phyloP scores from a whole-genome alignment of 192 early-diverging fungal genomes.

The Lunasporangiospora selenospora region DNA sequence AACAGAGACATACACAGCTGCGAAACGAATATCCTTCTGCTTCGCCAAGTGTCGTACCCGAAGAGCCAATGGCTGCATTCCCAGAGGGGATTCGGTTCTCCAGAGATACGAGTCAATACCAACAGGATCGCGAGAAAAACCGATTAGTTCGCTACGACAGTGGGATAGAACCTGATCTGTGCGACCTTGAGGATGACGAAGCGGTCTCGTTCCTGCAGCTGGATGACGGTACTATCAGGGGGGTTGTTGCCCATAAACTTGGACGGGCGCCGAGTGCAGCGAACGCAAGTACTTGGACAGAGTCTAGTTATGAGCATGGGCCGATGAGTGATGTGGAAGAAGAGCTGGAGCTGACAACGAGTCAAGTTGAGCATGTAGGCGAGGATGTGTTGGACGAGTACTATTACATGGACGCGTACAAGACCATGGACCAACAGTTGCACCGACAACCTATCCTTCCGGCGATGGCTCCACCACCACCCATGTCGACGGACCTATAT shows the following conservation, averaged over 20 bases:
- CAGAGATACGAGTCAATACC: no score
- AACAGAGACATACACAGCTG: not conserved
- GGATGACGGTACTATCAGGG: not conserved
- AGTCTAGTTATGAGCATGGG: constrained; percentile 7
- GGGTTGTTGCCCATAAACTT: not conserved
- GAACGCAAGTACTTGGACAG: not conserved
- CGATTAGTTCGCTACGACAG: not conserved
- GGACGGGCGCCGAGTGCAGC: not conserved
- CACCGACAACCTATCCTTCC: constrained; percentile 25
- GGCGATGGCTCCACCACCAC: constrained; percentile 4
- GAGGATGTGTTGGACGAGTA: constrained; percentile 33
- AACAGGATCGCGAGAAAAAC: no score
- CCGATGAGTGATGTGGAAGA: constrained; percentile 32
- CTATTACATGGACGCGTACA: constrained; percentile 44
- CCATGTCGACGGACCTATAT: constrained; percentile 36
- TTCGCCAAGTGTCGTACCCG: no score
- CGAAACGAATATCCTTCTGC: not conserved
- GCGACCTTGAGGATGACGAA: constrained; percentile 14
- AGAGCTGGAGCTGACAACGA: constrained; percentile 7
- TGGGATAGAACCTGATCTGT: not conserved
- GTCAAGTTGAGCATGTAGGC: constrained; percentile 27
- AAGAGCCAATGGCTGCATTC: no score
- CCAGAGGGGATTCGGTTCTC: no score
- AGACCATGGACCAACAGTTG: constrained; percentile 41
- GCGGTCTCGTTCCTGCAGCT: constrained; percentile 21